These are phyloP conservation scores for Excoecaria cochinchinensis DNA, from an alignment of 345 rosid genomes.

Conservation along the genomic window DNA sequence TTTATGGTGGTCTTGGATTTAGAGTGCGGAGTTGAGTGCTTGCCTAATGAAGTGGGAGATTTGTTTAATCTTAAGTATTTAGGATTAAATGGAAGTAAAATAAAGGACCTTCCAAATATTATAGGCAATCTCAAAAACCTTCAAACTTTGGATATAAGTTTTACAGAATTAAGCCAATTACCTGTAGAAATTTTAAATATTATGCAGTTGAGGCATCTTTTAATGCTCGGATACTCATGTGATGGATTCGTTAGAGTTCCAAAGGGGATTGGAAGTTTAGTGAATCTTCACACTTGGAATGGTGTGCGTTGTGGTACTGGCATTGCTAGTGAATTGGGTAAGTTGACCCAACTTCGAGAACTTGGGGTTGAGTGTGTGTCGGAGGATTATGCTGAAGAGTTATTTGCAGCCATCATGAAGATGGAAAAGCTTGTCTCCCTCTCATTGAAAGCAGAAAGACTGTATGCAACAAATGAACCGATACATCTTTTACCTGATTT, in stretches of 20 bases:
- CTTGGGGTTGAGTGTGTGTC: slow-evolving; percentile 5
- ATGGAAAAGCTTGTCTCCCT: slow-evolving; percentile 5
- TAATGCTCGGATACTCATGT: background rate
- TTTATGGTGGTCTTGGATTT: slow-evolving; percentile 12
- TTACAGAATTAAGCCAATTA: background rate
- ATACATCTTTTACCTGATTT: background rate
- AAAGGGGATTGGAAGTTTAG: background rate
- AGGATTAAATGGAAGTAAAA: background rate
- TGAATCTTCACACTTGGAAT: too few relatives aligned
- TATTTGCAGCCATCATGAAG: background rate
- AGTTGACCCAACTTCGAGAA: slow-evolving; percentile 8
- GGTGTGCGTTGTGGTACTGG: slow-evolving; percentile 11
- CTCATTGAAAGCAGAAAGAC: background rate
- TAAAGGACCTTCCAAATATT: background rate
- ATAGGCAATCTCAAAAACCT: background rate
- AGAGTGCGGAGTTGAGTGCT: background rate
- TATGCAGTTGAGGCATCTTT: slow-evolving; percentile 10
- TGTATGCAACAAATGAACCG: background rate
- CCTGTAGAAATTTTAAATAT: background rate
- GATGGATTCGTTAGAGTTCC: background rate
- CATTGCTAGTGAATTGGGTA: slow-evolving; percentile 6
- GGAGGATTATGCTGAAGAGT: slow-evolving; percentile 6
- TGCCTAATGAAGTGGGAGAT: slow-evolving; percentile 13
- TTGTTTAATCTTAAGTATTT: slow-evolving; percentile 14
- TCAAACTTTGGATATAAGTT: slow-evolving; percentile 8